phyloP scores from a whole-genome alignment of 2,329 filamentous ascomycete species.

The Sporothrix curviconia region DNA sequence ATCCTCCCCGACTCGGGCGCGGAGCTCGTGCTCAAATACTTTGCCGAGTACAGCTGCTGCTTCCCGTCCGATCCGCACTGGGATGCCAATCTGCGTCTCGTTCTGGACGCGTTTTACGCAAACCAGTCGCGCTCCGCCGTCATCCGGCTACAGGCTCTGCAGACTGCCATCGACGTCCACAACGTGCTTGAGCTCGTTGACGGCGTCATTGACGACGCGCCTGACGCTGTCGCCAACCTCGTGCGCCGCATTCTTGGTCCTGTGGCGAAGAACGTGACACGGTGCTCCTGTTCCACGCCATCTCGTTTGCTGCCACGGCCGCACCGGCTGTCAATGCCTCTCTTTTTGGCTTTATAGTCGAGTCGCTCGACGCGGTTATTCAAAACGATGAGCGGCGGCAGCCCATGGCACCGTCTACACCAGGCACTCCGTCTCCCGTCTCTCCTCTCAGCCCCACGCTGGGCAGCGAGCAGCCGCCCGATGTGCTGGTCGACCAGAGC shows the following conservation, averaged over 20 bases:
- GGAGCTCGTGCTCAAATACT: slow-evolving; percentile 59
- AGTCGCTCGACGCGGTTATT: slow-evolving; percentile 46
- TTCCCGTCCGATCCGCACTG: slow-evolving; percentile 64
- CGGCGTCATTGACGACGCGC: slow-evolving; percentile 38
- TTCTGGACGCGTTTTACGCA: slow-evolving; percentile 58
- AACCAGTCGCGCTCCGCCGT: slow-evolving; percentile 54
- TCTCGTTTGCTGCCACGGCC: slow-evolving; percentile 59
- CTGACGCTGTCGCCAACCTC: slow-evolving; percentile 52
- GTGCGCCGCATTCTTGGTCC: slow-evolving; percentile 55
- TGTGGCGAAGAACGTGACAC: slow-evolving; percentile 59
- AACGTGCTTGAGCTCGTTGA: slow-evolving; percentile 53
- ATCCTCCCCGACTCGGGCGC: slow-evolving; percentile 60
- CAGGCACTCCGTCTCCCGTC: slow-evolving; percentile 16
- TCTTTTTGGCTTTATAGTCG: slow-evolving; percentile 53
- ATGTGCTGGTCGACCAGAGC: slow-evolving; percentile 37
- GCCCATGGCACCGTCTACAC: slow-evolving; percentile 21
- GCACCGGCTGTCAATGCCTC: slow-evolving; percentile 52
- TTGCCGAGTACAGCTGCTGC: slow-evolving; percentile 62
- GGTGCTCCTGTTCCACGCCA: slow-evolving; percentile 56
- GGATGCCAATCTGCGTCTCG: slow-evolving; percentile 55
- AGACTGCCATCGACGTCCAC: slow-evolving; percentile 53
- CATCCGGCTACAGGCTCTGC: slow-evolving; percentile 57
- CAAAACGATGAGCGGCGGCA: slow-evolving; percentile 41
- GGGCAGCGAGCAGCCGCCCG: slow-evolving; percentile 25
- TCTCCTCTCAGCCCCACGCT: slow-evolving; percentile 24